phyloP scores from a whole-genome alignment of 2,329 filamentous ascomycete genomes.

The Aspergillus ochraceoroseus region DNA sequence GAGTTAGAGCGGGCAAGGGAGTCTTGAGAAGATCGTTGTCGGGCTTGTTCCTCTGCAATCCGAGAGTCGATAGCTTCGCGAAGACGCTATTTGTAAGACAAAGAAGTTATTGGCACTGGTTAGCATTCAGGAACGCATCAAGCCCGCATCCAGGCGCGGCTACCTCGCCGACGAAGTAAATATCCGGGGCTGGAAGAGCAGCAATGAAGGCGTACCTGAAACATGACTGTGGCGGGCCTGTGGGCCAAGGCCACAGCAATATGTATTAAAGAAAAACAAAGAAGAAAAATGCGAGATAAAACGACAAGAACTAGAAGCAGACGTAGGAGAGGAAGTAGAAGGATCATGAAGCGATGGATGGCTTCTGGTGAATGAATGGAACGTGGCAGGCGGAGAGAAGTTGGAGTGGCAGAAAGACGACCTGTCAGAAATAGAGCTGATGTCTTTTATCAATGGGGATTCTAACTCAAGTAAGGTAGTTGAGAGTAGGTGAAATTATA shows the following conservation, averaged over 20 bases:
- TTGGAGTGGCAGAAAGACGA: conserved; percentile 10
- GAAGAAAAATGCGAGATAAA: conserved; percentile 12
- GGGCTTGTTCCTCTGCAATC: conserved; percentile 87
- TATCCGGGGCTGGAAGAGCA: too few species aligned
- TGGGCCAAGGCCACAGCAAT: conserved; percentile 19
- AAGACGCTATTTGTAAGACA: conserved; percentile 55
- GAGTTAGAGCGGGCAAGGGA: conserved; percentile 44
- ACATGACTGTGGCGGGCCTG: conserved; percentile 29
- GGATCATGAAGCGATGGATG: conserved; percentile 12
- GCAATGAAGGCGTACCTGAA: conserved; percentile 27
- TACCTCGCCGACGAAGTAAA: conserved; percentile 7
- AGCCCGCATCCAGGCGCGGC: too few species aligned
- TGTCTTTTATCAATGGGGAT: too few species aligned
- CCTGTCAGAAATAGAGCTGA: too few species aligned
- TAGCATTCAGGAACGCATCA: too few species aligned
- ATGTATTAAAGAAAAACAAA: conserved; percentile 14
- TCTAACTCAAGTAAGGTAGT: too few species aligned
- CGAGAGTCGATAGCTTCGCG: conserved; percentile 79
- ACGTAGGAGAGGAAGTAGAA: conserved; percentile 14
- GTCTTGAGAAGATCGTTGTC: conserved; percentile 55
- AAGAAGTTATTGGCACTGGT: too few species aligned
- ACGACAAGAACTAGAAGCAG: conserved; percentile 13
- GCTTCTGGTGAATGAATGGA: conserved; percentile 6
- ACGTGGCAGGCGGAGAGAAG: conserved; percentile 12
- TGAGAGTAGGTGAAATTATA: too few species aligned